Percentiles rank a stretch among this genome's conserved stretches.
Evolutionary conservation across 2,329 filamentous ascomycete genomes (phyloP).

Genomic region (Xenoacremonium recifei): DNA sequence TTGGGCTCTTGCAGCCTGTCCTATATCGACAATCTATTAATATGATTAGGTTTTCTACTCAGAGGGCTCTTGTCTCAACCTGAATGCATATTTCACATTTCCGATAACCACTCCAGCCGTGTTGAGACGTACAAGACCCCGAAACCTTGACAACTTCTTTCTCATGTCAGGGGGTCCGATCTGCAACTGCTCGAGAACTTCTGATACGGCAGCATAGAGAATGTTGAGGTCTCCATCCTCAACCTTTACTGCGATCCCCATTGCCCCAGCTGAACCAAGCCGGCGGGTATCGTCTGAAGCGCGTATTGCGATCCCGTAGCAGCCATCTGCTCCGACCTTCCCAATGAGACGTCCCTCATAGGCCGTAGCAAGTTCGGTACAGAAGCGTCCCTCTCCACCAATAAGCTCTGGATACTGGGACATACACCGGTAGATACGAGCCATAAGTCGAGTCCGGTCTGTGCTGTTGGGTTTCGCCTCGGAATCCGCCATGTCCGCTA

Average conservation of each 20-base stretch:
- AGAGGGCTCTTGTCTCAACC: no score
- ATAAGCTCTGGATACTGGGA: constrained; percentile 39
- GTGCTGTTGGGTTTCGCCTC: neutral
- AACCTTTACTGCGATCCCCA: constrained; percentile 47
- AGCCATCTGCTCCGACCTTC: constrained; percentile 49
- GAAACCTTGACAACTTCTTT: constrained; percentile 30
- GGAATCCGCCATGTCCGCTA: constrained; percentile 34
- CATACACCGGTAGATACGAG: constrained; percentile 43
- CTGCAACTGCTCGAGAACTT: constrained; percentile 42
- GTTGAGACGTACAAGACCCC: constrained; percentile 34
- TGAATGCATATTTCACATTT: no score
- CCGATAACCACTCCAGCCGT: constrained; percentile 39
- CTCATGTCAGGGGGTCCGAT: constrained; percentile 34
- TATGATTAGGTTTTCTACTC: no score
- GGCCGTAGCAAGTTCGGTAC: constrained; percentile 41
- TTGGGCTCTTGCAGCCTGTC: no score
- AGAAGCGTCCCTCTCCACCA: constrained; percentile 45
- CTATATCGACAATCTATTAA: no score
- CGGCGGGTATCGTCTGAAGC: constrained; percentile 33
- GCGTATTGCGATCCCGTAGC: constrained; percentile 44
- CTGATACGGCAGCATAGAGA: constrained; percentile 41
- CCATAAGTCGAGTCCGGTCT: constrained; percentile 22
- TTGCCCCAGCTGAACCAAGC: constrained; percentile 33
- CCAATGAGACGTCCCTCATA: constrained; percentile 40
- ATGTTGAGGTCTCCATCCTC: constrained; percentile 46